phyloP scores from a whole-genome alignment of 257 asterid genomes.

The Lycium barbarum region DNA sequence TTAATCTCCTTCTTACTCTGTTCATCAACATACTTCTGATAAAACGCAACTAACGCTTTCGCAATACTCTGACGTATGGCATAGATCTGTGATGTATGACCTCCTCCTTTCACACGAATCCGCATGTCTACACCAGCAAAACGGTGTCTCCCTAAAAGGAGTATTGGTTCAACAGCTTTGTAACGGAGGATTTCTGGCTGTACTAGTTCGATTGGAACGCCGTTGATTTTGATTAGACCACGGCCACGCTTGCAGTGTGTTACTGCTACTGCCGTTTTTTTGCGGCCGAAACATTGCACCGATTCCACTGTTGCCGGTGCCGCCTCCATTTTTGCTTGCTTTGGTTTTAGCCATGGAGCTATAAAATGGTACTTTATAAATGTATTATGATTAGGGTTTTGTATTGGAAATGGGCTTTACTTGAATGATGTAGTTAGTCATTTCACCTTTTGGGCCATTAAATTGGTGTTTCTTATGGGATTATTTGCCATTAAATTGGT shows the following conservation, averaged over 20 bases:
- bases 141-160: slow-evolving; percentile 1
- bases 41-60: not conserved
- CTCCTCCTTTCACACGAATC: slow-evolving; percentile 24
- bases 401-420: no score
- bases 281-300: slow-evolving; percentile 23
- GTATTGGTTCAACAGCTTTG: slow-evolving; percentile 25
- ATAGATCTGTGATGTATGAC: slow-evolving; percentile 27
- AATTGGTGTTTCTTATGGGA: no score
- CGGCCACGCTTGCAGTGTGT: slow-evolving; percentile 31
- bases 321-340: not conserved
- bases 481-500: no score
- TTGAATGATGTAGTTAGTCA: no score
- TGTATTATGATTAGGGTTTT: no score
- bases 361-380: not conserved
- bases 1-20: slow-evolving; percentile 16
- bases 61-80: slow-evolving; percentile 23
- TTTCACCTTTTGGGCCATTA: no score
- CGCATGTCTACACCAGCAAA: slow-evolving; percentile 27
- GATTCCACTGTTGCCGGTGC: slow-evolving; percentile 26
- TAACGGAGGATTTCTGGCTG: slow-evolving; percentile 21
- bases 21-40: slow-evolving; percentile 26
- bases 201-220: slow-evolving; percentile 23
- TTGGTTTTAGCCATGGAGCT: not conserved
- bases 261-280: slow-evolving; percentile 23
- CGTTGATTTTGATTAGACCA: slow-evolving; percentile 22